Base-by-base conservation (phyloP, 768 basidiomycete species). In the Amanita exitialis region DNA sequence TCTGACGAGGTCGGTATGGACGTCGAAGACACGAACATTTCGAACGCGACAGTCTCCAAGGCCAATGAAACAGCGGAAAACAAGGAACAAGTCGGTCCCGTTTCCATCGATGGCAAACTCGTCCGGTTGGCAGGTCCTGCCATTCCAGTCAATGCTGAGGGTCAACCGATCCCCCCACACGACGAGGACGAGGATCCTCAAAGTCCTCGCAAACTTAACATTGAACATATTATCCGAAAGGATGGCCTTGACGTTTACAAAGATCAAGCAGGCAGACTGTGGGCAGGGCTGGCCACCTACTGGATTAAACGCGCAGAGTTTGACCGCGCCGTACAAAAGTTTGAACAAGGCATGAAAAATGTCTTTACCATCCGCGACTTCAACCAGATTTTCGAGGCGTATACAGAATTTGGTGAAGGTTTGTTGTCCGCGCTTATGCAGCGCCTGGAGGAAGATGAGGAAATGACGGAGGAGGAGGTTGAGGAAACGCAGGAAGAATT, bases 261-360 rank as follows among this genome's bases (percentile, higher is more conserved):
- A 63, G 96, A 99, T 63, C 96, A 99, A 67, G 91, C 94, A 2
- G 96, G 96, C 9, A 81, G 90, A 45, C 67, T 99, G 25, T 99
- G 94, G 95, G 87, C 91, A 4, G 96, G 95, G 0, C 67, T 98
- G 25, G 94, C 94, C 1, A 97, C 94, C 0, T 98, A 95, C 62
- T 99, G 95, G 95, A 94, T 94, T 65, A 96, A 96, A 68, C 83
- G 92, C 4, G 90, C 79, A 49, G 96, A 98, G 63, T 97, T 99
- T 61, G 93, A 93, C 55, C 77, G 88, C 47, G 90, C 91, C 13
- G 90, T 84, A 56, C 73, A 74, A 45, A 90, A 86, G 0, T 98
- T 98, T 63, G 96, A 98, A 66, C 67, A 79, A 20, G 96, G 93
- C 12, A 76, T 97, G 56, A 75, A 79, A 15, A 73, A 71, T 1